Percentiles rank a stretch among this genome's conserved stretches.
Conservation (phyloP, 257 asterid species). For the Rauvolfia tetraphylla region DNA sequence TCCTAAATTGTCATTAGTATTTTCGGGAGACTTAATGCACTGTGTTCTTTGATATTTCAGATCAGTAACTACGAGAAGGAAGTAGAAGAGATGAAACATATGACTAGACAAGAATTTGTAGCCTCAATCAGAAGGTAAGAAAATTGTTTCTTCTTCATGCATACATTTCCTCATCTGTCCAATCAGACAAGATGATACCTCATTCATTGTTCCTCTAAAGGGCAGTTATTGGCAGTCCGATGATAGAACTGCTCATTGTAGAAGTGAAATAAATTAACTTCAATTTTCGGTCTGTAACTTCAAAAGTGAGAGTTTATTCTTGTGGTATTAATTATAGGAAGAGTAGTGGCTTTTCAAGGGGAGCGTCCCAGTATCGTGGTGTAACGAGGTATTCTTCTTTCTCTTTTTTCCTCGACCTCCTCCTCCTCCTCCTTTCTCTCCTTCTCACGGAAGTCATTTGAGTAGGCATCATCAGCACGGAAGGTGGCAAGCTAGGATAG, state of each 20-base stretch:
- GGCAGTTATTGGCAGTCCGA: no score
- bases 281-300: not conserved
- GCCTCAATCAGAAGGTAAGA: constrained; percentile 82
- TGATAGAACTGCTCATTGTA: not conserved
- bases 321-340: constrained; percentile 39
- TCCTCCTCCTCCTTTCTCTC: not conserved
- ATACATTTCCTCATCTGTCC: no score
- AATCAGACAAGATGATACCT: no score
- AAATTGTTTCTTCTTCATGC: not conserved
- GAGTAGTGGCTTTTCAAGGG: constrained; percentile 91
- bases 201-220: no score
- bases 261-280: not conserved
- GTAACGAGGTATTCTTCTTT: constrained; percentile 59
- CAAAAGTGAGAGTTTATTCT: not conserved
- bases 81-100: constrained; percentile 83
- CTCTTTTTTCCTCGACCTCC: not conserved
- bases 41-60: constrained; percentile 27
- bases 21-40: not conserved
- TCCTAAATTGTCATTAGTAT: not conserved
- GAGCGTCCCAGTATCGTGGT: constrained; percentile 92
- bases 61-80: constrained; percentile 89
- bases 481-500: constrained; percentile 94
- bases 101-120: constrained; percentile 97
- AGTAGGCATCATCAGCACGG: constrained; percentile 96
- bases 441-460: constrained; percentile 19